A percentile compares a stretch with the other conserved stretches of the same genome.
Conservation (phyloP, 1,284 basidiomycete genomes). For the Moniliella sp. region DNA sequence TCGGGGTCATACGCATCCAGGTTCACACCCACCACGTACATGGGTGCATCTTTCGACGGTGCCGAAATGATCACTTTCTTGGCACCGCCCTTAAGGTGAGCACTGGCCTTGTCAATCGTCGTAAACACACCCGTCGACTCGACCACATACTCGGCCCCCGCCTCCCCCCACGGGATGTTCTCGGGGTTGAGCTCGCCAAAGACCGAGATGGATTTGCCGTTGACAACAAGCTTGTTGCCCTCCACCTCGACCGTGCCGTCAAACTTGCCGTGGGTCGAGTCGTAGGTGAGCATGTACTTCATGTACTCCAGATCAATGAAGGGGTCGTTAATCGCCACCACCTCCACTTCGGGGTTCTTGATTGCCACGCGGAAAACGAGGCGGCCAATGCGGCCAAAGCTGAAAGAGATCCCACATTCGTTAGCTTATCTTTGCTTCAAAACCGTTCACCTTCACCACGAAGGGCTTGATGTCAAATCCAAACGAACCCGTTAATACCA, state of each 20-base stretch:
- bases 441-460: too few species aligned
- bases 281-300: too few species aligned
- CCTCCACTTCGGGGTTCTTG: too few species aligned
- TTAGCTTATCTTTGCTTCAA: too few species aligned
- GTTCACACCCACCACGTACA: slow-evolving; percentile 71
- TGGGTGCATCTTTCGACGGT: slow-evolving; percentile 90
- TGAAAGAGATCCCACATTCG: too few species aligned
- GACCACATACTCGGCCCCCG: slow-evolving; percentile 76
- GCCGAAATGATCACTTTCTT: slow-evolving; percentile 99
- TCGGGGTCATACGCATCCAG: slow-evolving; percentile 80
- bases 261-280: slow-evolving; percentile 90
- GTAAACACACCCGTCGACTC: slow-evolving; percentile 99
- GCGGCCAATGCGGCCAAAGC: too few species aligned
- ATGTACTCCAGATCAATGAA: slow-evolving; percentile 83
- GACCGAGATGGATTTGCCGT: slow-evolving; percentile 58
- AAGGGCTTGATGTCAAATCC: too few species aligned
- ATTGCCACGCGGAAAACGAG: too few species aligned
- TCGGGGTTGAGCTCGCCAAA: slow-evolving; percentile 65
- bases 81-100: slow-evolving; percentile 93
- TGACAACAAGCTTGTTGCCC: slow-evolving; percentile 71
- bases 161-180: slow-evolving; percentile 59
- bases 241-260: slow-evolving; percentile 62
- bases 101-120: slow-evolving; percentile 62
- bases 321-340: slow-evolving; percentile 40
- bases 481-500: too few species aligned